Evolutionary conservation across 164 flowering plant species (phyloP).

Genomic region (Nelumbo lutea): DNA sequence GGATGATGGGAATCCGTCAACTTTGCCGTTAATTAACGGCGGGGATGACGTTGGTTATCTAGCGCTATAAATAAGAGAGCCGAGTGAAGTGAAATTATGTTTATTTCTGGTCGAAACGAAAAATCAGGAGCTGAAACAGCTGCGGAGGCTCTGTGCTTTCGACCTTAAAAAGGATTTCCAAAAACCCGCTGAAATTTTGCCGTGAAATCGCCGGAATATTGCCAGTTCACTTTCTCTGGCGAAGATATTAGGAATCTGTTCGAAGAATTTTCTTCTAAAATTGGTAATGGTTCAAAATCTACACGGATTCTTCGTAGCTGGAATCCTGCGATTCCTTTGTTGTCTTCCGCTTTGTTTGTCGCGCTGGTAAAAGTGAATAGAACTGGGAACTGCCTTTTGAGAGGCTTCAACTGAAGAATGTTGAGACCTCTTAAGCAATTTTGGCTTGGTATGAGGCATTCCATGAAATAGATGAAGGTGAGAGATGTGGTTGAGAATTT

Average conservation of each 20-base stretch:
- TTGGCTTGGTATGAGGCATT: not conserved
- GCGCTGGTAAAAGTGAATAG: not conserved
- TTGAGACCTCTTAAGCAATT: too few species aligned
- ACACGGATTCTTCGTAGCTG: not conserved
- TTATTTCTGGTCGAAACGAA: constrained; percentile 14
- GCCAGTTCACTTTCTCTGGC: not conserved
- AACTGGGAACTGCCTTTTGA: not conserved
- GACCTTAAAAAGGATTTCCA: constrained; percentile 1
- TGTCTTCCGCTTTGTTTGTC: not conserved
- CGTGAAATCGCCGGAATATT: constrained; percentile 1
- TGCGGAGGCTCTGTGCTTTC: constrained; percentile 6
- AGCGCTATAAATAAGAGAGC: constrained; percentile 10
- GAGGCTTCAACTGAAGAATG: not conserved
- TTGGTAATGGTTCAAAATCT: not conserved
- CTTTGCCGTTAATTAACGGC: constrained; percentile 17
- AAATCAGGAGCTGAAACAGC: constrained; percentile 9
- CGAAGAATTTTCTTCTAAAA: not conserved
- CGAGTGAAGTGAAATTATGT: not conserved
- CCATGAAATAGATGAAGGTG: not conserved
- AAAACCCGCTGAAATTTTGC: constrained; percentile 4
- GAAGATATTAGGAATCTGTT: not conserved
- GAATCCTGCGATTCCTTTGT: not conserved
- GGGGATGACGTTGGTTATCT: constrained; percentile 3
- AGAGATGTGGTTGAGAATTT: not conserved
- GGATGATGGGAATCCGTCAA: not conserved